phyloP scores from a whole-genome alignment of 202 grass and related monocot genomes.

The Digitaria exilis region DNA sequence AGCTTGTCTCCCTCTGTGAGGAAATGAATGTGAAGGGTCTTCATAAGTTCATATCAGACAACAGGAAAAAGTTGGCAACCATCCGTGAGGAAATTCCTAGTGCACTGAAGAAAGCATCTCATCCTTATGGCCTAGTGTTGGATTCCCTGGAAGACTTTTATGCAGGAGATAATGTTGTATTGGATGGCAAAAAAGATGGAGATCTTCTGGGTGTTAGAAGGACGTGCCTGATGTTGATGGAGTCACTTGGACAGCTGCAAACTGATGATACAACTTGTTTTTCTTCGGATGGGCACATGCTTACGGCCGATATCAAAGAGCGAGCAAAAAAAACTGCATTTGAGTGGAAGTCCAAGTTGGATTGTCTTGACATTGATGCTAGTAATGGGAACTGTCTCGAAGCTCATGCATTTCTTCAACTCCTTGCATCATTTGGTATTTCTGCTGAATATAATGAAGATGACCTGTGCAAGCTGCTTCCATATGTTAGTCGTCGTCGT shows the following conservation, averaged over 20 bases:
- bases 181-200: conserved; percentile 94
- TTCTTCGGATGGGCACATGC: conserved; percentile 32
- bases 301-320: conserved; percentile 56
- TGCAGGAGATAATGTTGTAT: conserved; percentile 68
- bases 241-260: conserved; percentile 73
- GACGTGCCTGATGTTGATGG: conserved; percentile 97
- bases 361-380: conserved; percentile 79
- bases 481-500: conserved; percentile 85
- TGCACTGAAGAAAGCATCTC: conserved; percentile 60
- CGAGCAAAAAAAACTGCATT: conserved; percentile 71
- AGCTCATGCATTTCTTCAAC: conserved; percentile 98
- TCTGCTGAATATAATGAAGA: conserved; percentile 67
- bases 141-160: conserved; percentile 86
- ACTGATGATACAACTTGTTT: conserved; percentile 35
- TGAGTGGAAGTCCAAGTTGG: conserved; percentile 84
- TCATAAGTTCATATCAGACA: conserved; percentile 92
- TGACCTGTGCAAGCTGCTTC: conserved; percentile 88
- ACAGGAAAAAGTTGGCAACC: conserved; percentile 76
- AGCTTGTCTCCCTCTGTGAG: conserved; percentile 70
- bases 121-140: conserved; percentile 73
- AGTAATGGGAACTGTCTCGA: conserved; percentile 96
- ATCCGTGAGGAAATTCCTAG: conserved; percentile 89
- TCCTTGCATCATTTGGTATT: conserved; percentile 86
- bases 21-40: conserved; percentile 87
- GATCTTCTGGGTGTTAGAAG: conserved; percentile 84